Evolutionary conservation across 495 filamentous ascomycete species (phyloP).

Genomic region (Chaetomidium leptoderma): DNA sequence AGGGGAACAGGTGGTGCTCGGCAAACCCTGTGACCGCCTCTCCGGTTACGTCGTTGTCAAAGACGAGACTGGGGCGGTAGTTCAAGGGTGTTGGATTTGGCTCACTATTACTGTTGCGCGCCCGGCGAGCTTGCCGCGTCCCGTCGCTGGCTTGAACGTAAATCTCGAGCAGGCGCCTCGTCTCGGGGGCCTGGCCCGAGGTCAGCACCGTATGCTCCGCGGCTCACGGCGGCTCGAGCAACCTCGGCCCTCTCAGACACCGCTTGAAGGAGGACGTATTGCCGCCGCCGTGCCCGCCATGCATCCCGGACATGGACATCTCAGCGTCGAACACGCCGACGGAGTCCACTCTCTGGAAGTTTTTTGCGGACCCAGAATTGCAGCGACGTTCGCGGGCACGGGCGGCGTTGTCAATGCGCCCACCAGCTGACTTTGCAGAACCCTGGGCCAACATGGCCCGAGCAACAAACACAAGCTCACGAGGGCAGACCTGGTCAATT

Average conservation of each 20-base stretch:
- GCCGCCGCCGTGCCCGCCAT: constrained; percentile 53
- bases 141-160: constrained; percentile 45
- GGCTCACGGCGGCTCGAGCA: constrained; percentile 42
- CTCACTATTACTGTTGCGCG: constrained; percentile 16
- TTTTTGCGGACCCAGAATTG: constrained; percentile 38
- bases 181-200: constrained; percentile 62
- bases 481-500: too few species aligned
- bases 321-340: constrained; percentile 55
- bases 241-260: constrained; percentile 53
- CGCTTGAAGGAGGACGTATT: constrained; percentile 64
- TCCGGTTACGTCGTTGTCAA: constrained; percentile 49
- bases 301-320: constrained; percentile 59
- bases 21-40: constrained; percentile 39
- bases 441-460: too few species aligned
- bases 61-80: constrained; percentile 44
- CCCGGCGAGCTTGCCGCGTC: constrained; percentile 43
- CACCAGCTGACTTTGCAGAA: too few species aligned
- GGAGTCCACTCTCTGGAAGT: constrained; percentile 41
- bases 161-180: constrained; percentile 49
- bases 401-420: too few species aligned
- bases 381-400: constrained; percentile 18
- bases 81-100: background rate
- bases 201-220: constrained; percentile 57
- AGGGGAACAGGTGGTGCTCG: constrained; percentile 45
- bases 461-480: too few species aligned